Evolutionary conservation across 148 eudicot species (phyloP).

Genomic region (Gaultheria prostrata): DNA sequence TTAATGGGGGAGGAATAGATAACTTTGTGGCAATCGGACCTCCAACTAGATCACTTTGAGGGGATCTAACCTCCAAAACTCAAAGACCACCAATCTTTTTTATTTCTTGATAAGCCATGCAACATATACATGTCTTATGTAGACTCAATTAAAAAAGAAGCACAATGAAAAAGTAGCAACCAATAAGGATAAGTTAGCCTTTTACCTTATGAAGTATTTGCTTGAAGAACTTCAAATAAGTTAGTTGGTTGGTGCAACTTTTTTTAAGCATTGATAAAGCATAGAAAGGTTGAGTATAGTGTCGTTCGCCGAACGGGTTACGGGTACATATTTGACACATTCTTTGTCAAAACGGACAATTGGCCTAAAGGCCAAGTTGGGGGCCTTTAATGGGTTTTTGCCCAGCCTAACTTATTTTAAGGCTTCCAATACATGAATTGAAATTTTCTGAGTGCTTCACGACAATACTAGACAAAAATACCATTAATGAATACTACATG

Average conservation of each 20-base stretch:
- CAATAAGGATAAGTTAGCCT: background rate
- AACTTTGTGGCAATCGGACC: background rate
- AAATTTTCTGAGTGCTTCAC: no score
- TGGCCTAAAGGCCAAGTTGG: no score
- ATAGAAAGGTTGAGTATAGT: background rate
- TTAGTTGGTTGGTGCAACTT: background rate
- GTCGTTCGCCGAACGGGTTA: background rate
- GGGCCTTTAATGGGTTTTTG: no score
- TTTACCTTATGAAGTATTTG: background rate
- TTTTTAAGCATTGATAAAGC: background rate
- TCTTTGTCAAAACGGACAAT: background rate
- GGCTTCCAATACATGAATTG: no score
- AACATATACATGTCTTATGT: background rate
- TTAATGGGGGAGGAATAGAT: background rate
- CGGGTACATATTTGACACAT: background rate
- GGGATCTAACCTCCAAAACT: background rate
- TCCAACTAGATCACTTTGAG: background rate
- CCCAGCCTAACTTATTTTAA: no score
- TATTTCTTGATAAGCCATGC: background rate
- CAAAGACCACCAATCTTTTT: background rate
- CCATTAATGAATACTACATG: no score
- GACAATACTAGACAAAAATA: no score
- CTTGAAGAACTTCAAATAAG: background rate
- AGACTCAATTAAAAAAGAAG: background rate
- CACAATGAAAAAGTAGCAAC: background rate